These are phyloP conservation scores for Phytophthora rubi DNA, from an alignment of 352 stramenopile species.

Conservation along the genomic window DNA sequence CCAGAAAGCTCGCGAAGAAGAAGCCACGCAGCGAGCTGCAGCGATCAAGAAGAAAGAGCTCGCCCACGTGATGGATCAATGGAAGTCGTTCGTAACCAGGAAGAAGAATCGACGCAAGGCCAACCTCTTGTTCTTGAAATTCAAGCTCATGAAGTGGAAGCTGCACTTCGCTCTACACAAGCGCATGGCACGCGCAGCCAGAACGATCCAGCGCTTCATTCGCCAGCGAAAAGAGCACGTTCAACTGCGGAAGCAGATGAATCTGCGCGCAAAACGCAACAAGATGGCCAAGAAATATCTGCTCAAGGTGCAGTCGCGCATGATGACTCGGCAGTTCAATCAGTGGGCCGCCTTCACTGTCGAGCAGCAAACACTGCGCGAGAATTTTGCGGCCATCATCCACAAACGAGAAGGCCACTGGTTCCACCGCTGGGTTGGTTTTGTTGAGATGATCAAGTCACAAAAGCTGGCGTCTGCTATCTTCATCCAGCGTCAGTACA, in stretches of 20 bases:
- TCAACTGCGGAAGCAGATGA: constrained; percentile 46
- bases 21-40: constrained; percentile 46
- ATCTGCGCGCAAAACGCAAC: constrained; percentile 54
- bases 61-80: constrained; percentile 39
- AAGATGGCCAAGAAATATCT: constrained; percentile 63
- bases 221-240: constrained; percentile 25
- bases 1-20: constrained; percentile 52
- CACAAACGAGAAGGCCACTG: constrained; percentile 48
- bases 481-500: constrained; percentile 71
- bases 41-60: constrained; percentile 35
- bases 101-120: constrained; percentile 53
- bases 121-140: constrained; percentile 64
- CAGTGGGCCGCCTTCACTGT: constrained; percentile 52
- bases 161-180: constrained; percentile 41
- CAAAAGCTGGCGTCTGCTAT: constrained; percentile 35
- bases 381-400: constrained; percentile 54
- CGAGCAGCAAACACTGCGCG: constrained; percentile 50
- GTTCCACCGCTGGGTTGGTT: constrained; percentile 58
- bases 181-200: constrained; percentile 30
- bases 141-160: constrained; percentile 71
- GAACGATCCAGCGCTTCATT: constrained; percentile 47
- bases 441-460: constrained; percentile 36
- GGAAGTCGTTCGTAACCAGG: constrained; percentile 42
- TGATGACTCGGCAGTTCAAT: constrained; percentile 57
- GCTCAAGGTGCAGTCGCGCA: constrained; percentile 55